These are phyloP conservation scores for Blepharisma japonicum DNA, from an alignment of 73 alveolate species.

Conservation along the genomic window DNA sequence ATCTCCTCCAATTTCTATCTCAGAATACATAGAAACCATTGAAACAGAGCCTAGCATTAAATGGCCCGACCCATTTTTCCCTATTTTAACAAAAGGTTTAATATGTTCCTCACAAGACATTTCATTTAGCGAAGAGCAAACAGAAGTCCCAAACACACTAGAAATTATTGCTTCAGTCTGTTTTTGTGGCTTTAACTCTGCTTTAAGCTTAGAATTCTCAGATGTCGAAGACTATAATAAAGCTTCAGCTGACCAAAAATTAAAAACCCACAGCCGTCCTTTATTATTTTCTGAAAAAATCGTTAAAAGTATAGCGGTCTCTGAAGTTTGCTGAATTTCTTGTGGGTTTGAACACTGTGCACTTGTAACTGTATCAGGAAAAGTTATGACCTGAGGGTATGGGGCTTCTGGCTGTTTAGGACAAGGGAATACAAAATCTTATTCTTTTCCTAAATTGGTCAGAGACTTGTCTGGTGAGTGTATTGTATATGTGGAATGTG, in stretches of 20 bases:
- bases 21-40: too few species aligned
- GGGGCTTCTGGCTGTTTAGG: slow-evolving; percentile 78
- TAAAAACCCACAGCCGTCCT: too few species aligned
- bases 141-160: background rate
- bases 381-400: slow-evolving; percentile 67
- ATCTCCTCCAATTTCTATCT: too few species aligned
- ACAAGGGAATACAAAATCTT: slow-evolving; percentile 48
- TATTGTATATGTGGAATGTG: slow-evolving; percentile 43
- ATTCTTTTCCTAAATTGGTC: slow-evolving; percentile 43
- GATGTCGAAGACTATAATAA: slow-evolving; percentile 5
- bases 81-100: background rate
- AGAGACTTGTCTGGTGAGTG: slow-evolving; percentile 8
- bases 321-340: slow-evolving; percentile 15
- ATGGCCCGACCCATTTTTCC: background rate
- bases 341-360: slow-evolving; percentile 67
- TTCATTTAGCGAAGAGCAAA: background rate
- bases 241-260: slow-evolving; percentile 7
- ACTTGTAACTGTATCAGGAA: slow-evolving; percentile 48
- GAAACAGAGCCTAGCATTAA: background rate
- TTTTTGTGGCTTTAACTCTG: background rate
- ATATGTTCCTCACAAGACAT: background rate
- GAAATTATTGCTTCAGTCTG: slow-evolving; percentile 10
- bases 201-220: slow-evolving; percentile 16
- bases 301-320: background rate
- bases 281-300: background rate